Base-by-base conservation (phyloP, 306 rosid genomes). In the Cucurbita pepo region DNA sequence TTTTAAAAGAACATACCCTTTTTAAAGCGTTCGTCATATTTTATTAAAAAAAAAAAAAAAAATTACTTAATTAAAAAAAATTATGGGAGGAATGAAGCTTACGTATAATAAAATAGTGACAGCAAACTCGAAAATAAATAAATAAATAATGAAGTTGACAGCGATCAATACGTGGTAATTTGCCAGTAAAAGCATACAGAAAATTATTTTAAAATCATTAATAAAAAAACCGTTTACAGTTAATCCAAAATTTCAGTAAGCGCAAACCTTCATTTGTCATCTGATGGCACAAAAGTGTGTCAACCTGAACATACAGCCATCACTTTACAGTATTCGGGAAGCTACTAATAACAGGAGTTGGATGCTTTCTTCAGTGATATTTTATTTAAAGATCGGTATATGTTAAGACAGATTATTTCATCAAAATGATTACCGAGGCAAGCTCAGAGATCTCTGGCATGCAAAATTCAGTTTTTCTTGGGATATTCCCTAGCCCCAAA, bases 401-500 rank as follows among this genome's bases (percentile, higher is more conserved):
- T 44, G 14, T 13, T 67, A 16, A 40, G 50, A 15, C 14, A 6
- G 40, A 22, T 15, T 25, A 25, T 48, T 6, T 22, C 44, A 69
- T 22, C 40, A 22, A 19, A 44, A 66, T 18, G 16, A 10, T 66
- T 44, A 44, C 53, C 37, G 44, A 18, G 16, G 14, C 57, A 69
- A 45, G 57, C 44, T 30, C 56, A 47, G 6, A 48, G 15, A 25
- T 69, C 73, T 41, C 63, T 22, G 18, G 25, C 5, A 6, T 69
- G 5, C 7, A 14, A 48, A 13, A 48, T 45, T 69, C 73, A 79
- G 51, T 83, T 75, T 82, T 89, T 89, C 57, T 44, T 81, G 48
- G 87, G 85, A 77, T 94, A 94, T 75, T 94, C 96, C 83, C 99
- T 85, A 65, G 95, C 74, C 55, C 97, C 99, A 79, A 94, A 91